These are phyloP conservation scores for Trypethelium eluteriae DNA, from an alignment of 495 filamentous ascomycete species.

Conservation along the genomic window DNA sequence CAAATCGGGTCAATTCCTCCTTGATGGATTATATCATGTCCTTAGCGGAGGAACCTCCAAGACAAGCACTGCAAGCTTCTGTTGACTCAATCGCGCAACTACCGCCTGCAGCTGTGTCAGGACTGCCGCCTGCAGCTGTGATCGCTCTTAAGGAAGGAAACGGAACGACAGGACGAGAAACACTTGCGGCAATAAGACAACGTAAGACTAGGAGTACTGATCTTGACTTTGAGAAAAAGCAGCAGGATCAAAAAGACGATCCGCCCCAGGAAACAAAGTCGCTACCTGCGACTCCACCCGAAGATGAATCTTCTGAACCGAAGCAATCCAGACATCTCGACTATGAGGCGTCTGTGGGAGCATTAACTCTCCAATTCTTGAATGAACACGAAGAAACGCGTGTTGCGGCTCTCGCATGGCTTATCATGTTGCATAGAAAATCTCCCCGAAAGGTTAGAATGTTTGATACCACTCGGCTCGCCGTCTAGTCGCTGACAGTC, in stretches of 20 bases:
- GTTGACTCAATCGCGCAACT: conserved; percentile 19
- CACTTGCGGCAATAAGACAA: conserved; percentile 23
- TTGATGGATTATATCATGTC: conserved; percentile 88
- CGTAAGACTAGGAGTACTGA: conserved; percentile 3
- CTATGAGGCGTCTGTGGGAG: conserved; percentile 93
- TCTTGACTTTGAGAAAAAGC: conserved; percentile 10
- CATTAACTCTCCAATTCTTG: conserved; percentile 85
- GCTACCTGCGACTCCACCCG: conserved; percentile 38
- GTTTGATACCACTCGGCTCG: neutral
- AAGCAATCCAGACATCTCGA: conserved; percentile 67
- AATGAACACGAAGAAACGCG: conserved; percentile 95
- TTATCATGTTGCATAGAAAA: conserved; percentile 94
- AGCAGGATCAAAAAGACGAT: conserved; percentile 5
- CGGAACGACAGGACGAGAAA: conserved; percentile 37
- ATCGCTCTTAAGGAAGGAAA: neutral
- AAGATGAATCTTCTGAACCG: conserved; percentile 27
- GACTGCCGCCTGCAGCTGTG: conserved; percentile 5
- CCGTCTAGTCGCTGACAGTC: conserved; percentile 2
- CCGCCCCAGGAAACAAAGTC: conserved; percentile 19
- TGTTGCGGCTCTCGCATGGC: conserved; percentile 87
- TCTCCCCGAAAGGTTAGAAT: conserved; percentile 74
- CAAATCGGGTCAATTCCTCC: conserved; percentile 78
- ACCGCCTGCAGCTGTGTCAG: conserved; percentile 27
- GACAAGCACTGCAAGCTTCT: conserved; percentile 35
- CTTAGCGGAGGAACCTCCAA: conserved; percentile 64